Base-by-base conservation (phyloP, 257 asterid species). In the Catharanthus roseus region DNA sequence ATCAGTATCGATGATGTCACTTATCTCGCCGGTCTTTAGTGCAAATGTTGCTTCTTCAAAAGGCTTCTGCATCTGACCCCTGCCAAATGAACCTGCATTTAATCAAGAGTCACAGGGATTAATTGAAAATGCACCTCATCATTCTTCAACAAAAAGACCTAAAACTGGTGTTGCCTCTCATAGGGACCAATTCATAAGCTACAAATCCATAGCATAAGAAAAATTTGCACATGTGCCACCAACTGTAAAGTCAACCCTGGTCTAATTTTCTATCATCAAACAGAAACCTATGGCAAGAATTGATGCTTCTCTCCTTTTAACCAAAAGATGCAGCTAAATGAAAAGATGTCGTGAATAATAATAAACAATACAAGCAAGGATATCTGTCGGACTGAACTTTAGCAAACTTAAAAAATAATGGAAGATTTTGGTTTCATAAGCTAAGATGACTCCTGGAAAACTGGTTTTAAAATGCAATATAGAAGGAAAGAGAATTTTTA, bases 51-150 rank as follows among this genome's bases (percentile, higher is more conserved):
- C 88, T 70, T 84, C 90, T 77, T 92, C 97, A 74, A 92, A 92
- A 58, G 97, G 93, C 82, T 88, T 92, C 89, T 92, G 97, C 97
- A 92, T 92, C 87, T 89, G 90, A 65, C 95, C 95, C 85, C 72
- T 86, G 61, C 91, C 91, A 75, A 91, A 88, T 26, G 91, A 18
- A 58, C 97, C 96, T 89, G 90, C 81, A 75, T 33, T n/a, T 1
- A 39, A 62, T 34, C 10, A 47, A 62, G 15, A 61, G 45, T 1
- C 26, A 24, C 15, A 51, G 33, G n/a, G 24, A 41, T 31, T 33
- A 55, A 56, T 24, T 15, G 6, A 63, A n/a, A 64, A 34, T 34
- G 67, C 34, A 38, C 28, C 53, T 29, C n/a, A 36, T 28, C 5
- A 23, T 69, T 31, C 41, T 5, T 15, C 6, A 26, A 21, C 8